Base-by-base conservation (phyloP, 2,329 filamentous ascomycete species). In the Davidsoniella virescens region DNA sequence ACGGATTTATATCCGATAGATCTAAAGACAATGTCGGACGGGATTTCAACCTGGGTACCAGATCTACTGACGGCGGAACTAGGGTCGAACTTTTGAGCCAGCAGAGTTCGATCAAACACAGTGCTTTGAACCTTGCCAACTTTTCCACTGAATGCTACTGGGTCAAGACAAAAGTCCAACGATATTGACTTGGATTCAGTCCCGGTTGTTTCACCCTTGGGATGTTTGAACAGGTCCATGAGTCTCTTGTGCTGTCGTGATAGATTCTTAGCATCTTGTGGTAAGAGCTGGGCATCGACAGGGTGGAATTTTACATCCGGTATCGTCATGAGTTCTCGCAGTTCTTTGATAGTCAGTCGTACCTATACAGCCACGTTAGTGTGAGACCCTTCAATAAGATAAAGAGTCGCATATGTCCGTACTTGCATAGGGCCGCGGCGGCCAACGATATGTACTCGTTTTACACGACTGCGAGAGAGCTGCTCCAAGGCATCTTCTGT, bases 1-100 rank as follows among this genome's bases (percentile, higher is more conserved):
- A 82, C 73, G 0, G 87, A 88, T 58, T 86, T 87, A 67, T 98
- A 98, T 5, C 92, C 92, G 41, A 98, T 88, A n/a, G 87, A 94
- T 16, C 87, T 79, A 66, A 98, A 95, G 14, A 86, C 87, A 3
- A 90, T 61, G 5, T 79, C 73, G 0, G 87, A 79, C 0, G 76
- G 70, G 4, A 94, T 57, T 3, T 70, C 62, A 2, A 72, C 52
- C 2, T 65, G 66, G 53, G 75, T 66, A 0, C 69, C 72, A 0
- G 72, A 78, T 10, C 66, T 61, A 3, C 65, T 61, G 12, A 72
- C 68, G 48, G 69, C 65, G 7, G 75, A 69, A 40, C 64, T 57
- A 14, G 72, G 70, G 61, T 70, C 74, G 65, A 72, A 77, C 52
- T 60, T 72, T 57, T 75, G 70, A 1, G 67, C 66, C 37, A 88